Conservation (phyloP, 192 early-diverging fungal species). For the Coemansia sp. region DNA sequence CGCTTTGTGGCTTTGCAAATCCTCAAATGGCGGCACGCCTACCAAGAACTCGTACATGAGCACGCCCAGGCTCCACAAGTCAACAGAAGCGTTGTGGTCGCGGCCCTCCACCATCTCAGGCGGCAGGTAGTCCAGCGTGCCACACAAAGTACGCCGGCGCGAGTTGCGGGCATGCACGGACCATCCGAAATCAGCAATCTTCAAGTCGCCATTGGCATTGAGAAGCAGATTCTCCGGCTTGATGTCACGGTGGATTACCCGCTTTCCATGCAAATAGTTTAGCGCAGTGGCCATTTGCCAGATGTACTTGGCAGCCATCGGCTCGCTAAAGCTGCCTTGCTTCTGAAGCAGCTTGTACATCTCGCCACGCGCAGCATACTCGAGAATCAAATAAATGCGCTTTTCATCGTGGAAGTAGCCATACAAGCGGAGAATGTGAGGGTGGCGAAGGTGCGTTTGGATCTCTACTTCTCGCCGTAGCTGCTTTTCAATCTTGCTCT, state of each 20-base stretch:
- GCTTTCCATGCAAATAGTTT: constrained; percentile 80
- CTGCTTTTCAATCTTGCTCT: constrained; percentile 79
- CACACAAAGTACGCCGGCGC: constrained; percentile 85
- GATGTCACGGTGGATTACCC: constrained; percentile 95
- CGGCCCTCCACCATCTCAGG: constrained; percentile 94
- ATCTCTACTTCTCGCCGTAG: constrained; percentile 94
- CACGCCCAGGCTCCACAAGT: constrained; percentile 91
- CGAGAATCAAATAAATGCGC: constrained; percentile 88
- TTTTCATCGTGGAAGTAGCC: constrained; percentile 96
- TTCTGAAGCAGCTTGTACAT: constrained; percentile 81
- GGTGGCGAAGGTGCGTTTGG: constrained; percentile 87
- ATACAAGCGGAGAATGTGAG: constrained; percentile 90
- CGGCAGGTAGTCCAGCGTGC: constrained; percentile 92
- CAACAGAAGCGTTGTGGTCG: constrained; percentile 75
- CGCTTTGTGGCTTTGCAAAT: constrained; percentile 58
- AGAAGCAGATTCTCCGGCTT: constrained; percentile 95
- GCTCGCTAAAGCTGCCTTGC: constrained; percentile 69
- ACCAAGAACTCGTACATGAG: constrained; percentile 90
- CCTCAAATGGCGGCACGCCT: constrained; percentile 92
- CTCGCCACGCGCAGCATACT: constrained; percentile 94
- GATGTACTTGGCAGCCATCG: constrained; percentile 81
- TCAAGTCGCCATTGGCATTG: constrained; percentile 82
- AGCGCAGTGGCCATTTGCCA: constrained; percentile 84
- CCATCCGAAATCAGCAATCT: constrained; percentile 98
- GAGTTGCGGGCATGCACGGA: constrained; percentile 80